Base-by-base conservation (phyloP, 2,329 filamentous ascomycete species). In the Xylariales sp. region DNA sequence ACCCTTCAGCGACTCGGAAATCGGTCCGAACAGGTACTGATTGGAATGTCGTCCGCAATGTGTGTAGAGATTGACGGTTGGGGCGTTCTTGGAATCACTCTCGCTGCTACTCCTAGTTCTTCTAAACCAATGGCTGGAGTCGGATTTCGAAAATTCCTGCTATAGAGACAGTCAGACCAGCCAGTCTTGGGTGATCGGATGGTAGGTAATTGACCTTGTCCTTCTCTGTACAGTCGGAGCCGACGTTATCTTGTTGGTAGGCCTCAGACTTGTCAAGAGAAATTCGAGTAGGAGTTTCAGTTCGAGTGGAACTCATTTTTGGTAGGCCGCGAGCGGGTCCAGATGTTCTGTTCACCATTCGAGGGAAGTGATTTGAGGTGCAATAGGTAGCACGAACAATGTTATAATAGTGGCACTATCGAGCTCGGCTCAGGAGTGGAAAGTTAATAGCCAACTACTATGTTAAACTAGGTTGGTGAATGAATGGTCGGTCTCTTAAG, bases 41-140 rank as follows among this genome's bases (percentile, higher is more conserved):
- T 86, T 81, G 46, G 84, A 84, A 75, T 87, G 85, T 14, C 86
- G 81, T 14, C 86, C 86, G 68, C 86, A 87, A 65, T 85, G 84
- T 43, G 85, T 87, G 76, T 86, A 82, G 49, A 83, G 81, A 68
- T 87, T 87, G 71, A 83, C 80, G 8, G 79, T 81, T 23, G 79
- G 81, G n/a, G 79, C 74, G 55, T 52, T 66, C 68, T 79, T 78
- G 18, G 48, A 52, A 18, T 12, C 32, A 18, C 54, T 52, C n/a
- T 64, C 59, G 32, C 60, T 53, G 45, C 52, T 50, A 5, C 55
- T 55, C 23, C 59, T 65, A 7, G 50, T 43, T 46, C 52, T 66
- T 4, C 53, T 64, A 56, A 64, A 60, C 69, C 66, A 69, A 46
- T 64, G 64, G 28, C 32, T 41, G 5, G 55, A 49, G 5, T 50